Percentiles rank a stretch among this genome's conserved stretches.
Evolutionary conservation across 129 eudicot genomes (phyloP).

Genomic region (Tagetes erecta): DNA sequence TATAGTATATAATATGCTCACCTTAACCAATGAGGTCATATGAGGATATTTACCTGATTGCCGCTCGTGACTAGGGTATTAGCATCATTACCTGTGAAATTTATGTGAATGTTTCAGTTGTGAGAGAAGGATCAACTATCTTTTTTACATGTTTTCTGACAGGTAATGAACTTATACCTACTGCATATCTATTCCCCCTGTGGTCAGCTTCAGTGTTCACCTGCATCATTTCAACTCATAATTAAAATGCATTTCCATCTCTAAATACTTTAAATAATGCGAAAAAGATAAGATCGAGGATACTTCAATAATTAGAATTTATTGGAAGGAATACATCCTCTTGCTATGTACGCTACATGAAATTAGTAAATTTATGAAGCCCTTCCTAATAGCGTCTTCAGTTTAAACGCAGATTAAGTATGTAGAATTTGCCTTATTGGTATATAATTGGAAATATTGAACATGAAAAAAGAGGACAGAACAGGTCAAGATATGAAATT

Average conservation of each 20-base stretch:
- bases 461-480: not conserved
- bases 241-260: conserved; percentile 2
- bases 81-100: conserved; percentile 32
- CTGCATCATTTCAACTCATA: conserved; percentile 19
- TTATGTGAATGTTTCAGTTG: conserved; percentile 16
- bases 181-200: conserved; percentile 2
- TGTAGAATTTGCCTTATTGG: not conserved
- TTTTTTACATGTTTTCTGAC: conserved; percentile 5
- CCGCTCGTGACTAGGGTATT: conserved; percentile 23
- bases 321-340: conserved; percentile 10
- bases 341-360: conserved; percentile 15
- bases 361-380: not conserved
- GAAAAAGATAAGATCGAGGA: conserved; percentile 7
- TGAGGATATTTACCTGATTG: conserved; percentile 33
- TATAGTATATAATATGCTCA: not conserved
- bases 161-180: conserved; percentile 18
- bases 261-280: not conserved
- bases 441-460: not conserved
- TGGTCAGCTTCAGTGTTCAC: conserved; percentile 26
- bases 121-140: conserved; percentile 3
- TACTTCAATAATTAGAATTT: not conserved
- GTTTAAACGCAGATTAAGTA: not conserved
- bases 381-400: not conserved
- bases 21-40: conserved; percentile 11
- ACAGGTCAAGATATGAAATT: conserved; percentile 21